A percentile compares a stretch with the other conserved stretches of the same genome.
These are phyloP conservation scores for Kalmanozyma brasiliensis DNA, from an alignment of 1,284 basidiomycete species.

Conservation along the genomic window DNA sequence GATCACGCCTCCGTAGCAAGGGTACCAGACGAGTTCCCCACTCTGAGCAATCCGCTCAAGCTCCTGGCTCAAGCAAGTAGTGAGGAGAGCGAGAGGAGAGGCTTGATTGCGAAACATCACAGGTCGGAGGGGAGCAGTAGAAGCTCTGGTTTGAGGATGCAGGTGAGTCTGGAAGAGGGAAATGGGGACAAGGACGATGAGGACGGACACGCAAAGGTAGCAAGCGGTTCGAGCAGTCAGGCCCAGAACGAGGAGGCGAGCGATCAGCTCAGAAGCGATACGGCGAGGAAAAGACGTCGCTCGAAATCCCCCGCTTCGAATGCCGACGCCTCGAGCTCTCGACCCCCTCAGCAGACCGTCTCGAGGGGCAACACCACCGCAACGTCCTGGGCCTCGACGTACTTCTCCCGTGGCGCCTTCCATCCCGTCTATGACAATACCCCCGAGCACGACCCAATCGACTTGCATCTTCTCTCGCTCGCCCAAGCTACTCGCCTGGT, in stretches of 20 bases:
- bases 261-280: too few species aligned
- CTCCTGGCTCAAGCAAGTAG: slow-evolving; percentile 41
- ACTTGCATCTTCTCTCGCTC: slow-evolving; percentile 24
- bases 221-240: too few species aligned
- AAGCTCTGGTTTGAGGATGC: slow-evolving; percentile 2
- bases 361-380: neutral
- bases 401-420: slow-evolving; percentile 50
- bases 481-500: slow-evolving; percentile 27
- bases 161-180: neutral
- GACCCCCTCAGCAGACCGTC: too few species aligned
- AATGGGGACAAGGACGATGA: neutral
- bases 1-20: slow-evolving; percentile 29
- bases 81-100: slow-evolving; percentile 25
- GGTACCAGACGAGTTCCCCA: slow-evolving; percentile 39
- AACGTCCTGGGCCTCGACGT: slow-evolving; percentile 31
- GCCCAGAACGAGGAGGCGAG: too few species aligned
- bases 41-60: slow-evolving; percentile 46
- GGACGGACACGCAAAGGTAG: too few species aligned
- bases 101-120: neutral
- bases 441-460: slow-evolving; percentile 42
- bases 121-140: too few species aligned
- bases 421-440: slow-evolving; percentile 49
- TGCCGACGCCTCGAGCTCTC: too few species aligned
- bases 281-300: neutral
- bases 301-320: neutral